Base-by-base conservation (phyloP, 306 rosid species). In the Gynostemma pentaphyllum region DNA sequence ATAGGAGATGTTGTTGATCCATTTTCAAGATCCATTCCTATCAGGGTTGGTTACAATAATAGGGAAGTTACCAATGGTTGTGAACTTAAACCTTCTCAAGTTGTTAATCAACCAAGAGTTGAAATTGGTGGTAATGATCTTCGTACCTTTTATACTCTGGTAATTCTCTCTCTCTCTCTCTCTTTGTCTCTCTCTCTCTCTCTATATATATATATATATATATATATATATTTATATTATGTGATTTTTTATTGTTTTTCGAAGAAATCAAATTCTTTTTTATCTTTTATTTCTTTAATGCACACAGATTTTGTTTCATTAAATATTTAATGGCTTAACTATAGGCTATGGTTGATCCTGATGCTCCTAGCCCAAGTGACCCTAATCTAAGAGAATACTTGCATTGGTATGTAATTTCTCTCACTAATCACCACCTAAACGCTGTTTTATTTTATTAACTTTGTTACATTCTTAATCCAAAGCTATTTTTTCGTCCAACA, bases 341-440 rank as follows among this genome's bases (percentile, higher is more conserved):
- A 40, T 65, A 83, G 88, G 77, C 64, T 45, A 77, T 83, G 88
- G 88, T 83, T 28, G 88, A 83, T 59, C 85, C 88, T 24, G 88
- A 83, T 72, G 88, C 88, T 37, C 85, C 85, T 4, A 83, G 83
- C 70, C 88, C 88, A 13, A 83, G 88, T 44, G 82, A 80, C 18
- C 88, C 88, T 67, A 70, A 10, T 73, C 68, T 83, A 4, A 74
- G 81, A 32, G 88, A 83, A 50, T 83, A 83, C 71, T 70, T 83
- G 77, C 88, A 83, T 67, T 83, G 88, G 88, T 83, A 65, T 18
- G 4, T 14, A 6, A 34, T 39, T 14, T 39, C 44, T 39, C 44
- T 8, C 44, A 3, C 44, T 32, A 32, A 32, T 32, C 3, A 2
- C 37, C 37, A 32, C n/a, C n/a, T n/a, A n/a, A n/a, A n/a, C n/a